Base-by-base conservation (phyloP, 2,329 filamentous ascomycete genomes). In the Lizonia empirigonia region DNA sequence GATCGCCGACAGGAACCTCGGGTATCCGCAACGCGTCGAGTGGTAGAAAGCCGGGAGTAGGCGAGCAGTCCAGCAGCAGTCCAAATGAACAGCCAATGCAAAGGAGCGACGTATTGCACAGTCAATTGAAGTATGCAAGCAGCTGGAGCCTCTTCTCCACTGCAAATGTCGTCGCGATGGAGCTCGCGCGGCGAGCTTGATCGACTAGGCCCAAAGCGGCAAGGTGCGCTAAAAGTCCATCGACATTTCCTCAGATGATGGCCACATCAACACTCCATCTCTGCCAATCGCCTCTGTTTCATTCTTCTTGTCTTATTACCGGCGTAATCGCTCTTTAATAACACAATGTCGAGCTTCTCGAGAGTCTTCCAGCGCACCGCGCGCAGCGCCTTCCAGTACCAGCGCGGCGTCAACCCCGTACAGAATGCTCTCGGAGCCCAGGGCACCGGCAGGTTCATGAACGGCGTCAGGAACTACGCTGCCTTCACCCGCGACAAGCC, bases 401-500 rank as follows among this genome's bases (percentile, higher is more conserved):
- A 85, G 73, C 85, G 65, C 53, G 61, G 81, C 73, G 80, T 84
- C 72, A 93, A 89, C 78, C 90, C 91, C 44, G 81, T 97, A 65
- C 89, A 91, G 77, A 83, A 83, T 69, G 82, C 84, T 59, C 76
- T 88, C 68, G 82, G 81, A 70, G 77, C 78, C 63, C 83, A 86
- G 75, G 85, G 83, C 71, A 81, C 82, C 62, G 80, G 82, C 63
- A 82, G 84, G 58, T 81, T 87, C 64, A 79, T 88, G 69, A 86
- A 85, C 77, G 77, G 87, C 68, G 82, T 83, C 60, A 78, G 84
- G 74, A 79, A 78, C 65, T 82, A 86, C 73, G 85, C 84, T 52
- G 82, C 75, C 59, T 99, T 89, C 74, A 86, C 95, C 83, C 87
- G 94, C 73, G 86, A 82, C 73, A 99, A 99, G 84, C 94, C 94